Evolutionary conservation across 805 yeast species (phyloP), one percentile per base, ranked within the genome.

Genomic region (Zygosaccharomyces kombuchaensis): DNA sequence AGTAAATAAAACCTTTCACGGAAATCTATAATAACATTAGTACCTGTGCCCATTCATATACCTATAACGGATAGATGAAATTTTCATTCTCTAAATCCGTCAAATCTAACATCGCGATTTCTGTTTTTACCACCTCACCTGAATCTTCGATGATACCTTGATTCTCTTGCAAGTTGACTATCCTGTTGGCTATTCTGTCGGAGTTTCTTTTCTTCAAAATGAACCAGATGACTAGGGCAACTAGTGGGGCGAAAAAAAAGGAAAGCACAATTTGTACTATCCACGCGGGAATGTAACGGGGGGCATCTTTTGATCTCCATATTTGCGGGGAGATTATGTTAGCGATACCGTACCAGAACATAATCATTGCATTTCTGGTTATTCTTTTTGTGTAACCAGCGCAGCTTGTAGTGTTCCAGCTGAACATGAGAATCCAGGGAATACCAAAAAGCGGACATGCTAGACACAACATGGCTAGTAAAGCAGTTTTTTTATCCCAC

Each of bases 251-350:
- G 9, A 65, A 34, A 31, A 67, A 60, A 56, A 75, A 78, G 8
- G 78, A 69, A n/a, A 76, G 52, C 9, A 77, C 78, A 40, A 78
- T 75, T 55, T 78, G 83, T 9, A 77, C 78, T 43, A 72, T 65
- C 83, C 84, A 73, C 7, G 79, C 74, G 2, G 71, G 67, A 12
- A 58, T 48, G 52, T 68, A 74, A 46, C 72, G 60, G 39, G 82
- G 82, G 6, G 72, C 68, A 51, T 73, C 74, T n/a, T 54, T 58
- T 7, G 55, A 63, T 56, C 69, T 67, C 81, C 82, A 79, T 29
- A 78, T 55, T 56, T 78, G 83, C 4, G 83, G 82, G 3, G 80
- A 73, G 23, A 78, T 72, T 29, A 78, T 68, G 52, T 79, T 78
- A 7, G 78, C 67, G 40, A 77, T 50, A 47, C 76, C 66, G 47